Base-by-base conservation (phyloP, 2,329 filamentous ascomycete genomes). In the Aspergillus unguis region DNA sequence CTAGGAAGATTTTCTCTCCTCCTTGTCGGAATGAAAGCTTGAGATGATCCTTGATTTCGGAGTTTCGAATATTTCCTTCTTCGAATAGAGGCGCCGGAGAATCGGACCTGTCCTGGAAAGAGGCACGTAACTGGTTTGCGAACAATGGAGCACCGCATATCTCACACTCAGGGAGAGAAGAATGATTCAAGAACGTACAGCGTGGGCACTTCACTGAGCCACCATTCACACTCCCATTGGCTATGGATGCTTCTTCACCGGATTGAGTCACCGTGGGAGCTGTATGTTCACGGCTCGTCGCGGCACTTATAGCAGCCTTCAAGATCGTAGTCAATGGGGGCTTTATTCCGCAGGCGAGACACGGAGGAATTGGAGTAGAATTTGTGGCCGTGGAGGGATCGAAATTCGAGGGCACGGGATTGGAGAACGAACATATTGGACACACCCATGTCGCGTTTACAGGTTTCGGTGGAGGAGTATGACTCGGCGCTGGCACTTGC, bases 111-210 rank as follows among this genome's bases (percentile, higher is more conserved):
- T 55, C 38, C 4, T 50, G 44, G 43, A 54, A 61, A 40, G 65
- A 67, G 11, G 65, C 58, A 11, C 68, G 64, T 72, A 70, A 28
- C 75, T 62, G 48, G 77, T 75, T 57, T 77, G 79, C 59, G 10
- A 84, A 73, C 3, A 96, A 75, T 6, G 90, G 81, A 0, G 86
- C 89, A 9, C 90, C 90, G 64, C 94, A 99, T 48, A 99, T 91
- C 71, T 99, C 94, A 65, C 94, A 99, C 4, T 85, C 83, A 9
- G 85, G 74, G 9, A 99, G 75, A 3, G 90, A 96, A 1, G 91
- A 90, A 66, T 97, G 90, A 62, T 99, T 99, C 36, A 87, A 80
- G 65, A 97, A 97, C 1, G 94, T 99, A 67, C 94, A 99, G 56
- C 94, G 80, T 6, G 90, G 89, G 64, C 94, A 99, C 49, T 72